phyloP scores from a whole-genome alignment of 1,284 basidiomycete genomes.

The Sporisorium graminicola region DNA sequence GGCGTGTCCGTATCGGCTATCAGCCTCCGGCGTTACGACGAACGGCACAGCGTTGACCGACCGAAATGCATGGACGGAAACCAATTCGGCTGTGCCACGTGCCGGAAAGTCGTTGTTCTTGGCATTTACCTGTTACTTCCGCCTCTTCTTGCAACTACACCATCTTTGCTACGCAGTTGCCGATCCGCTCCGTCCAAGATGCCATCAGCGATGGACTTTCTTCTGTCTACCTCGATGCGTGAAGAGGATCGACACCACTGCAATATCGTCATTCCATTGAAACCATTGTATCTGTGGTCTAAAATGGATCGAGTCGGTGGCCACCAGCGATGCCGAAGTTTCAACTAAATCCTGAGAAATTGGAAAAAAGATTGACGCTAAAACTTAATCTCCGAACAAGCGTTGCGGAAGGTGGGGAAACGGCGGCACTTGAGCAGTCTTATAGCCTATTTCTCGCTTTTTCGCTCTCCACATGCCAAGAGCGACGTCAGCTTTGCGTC shows the following conservation, averaged over 20 bases:
- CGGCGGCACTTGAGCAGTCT: slow-evolving; percentile 3
- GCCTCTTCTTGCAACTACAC: not conserved
- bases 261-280: not conserved
- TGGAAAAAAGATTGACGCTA: not conserved
- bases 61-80: not conserved
- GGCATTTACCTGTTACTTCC: not conserved
- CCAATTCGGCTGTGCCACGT: slow-evolving; percentile 22
- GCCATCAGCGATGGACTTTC: not conserved
- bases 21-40: not conserved
- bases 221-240: no score
- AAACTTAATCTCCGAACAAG: slow-evolving; percentile 35
- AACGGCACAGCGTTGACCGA: not conserved
- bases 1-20: not conserved
- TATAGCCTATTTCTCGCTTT: not conserved
- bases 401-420: not conserved
- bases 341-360: not conserved
- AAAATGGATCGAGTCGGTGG: not conserved
- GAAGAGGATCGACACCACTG: no score
- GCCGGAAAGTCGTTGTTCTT: not conserved
- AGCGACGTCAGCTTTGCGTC: slow-evolving; percentile 21
- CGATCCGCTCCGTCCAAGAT: not conserved
- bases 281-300: no score
- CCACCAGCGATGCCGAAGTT: not conserved
- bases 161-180: not conserved
- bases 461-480: slow-evolving; percentile 35